These are phyloP conservation scores for Pleomassaria siparia DNA, from an alignment of 2,329 filamentous ascomycete species.

Conservation along the genomic window DNA sequence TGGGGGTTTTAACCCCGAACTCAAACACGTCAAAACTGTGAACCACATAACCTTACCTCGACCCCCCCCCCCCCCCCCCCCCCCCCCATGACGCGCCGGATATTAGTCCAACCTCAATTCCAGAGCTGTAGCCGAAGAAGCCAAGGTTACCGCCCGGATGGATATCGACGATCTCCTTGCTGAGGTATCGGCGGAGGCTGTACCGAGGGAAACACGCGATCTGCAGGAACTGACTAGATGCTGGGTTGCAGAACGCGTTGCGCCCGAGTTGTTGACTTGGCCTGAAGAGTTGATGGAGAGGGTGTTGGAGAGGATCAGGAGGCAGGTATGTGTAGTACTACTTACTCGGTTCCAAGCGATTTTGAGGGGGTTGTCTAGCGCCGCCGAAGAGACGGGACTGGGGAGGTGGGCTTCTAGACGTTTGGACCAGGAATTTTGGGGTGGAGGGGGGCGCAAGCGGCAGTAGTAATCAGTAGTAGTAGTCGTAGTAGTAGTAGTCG, in stretches of 20 bases:
- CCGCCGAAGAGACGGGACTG: no score
- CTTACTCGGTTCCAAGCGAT: not conserved
- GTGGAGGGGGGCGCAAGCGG: no score
- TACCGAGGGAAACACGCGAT: conserved; percentile 67
- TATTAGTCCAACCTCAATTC: no score
- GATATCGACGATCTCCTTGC: conserved; percentile 57
- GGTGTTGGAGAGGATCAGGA: conserved; percentile 62
- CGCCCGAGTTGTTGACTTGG: conserved; percentile 85
- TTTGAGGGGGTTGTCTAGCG: no score
- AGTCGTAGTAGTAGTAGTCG: no score
- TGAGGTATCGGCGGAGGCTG: conserved; percentile 47
- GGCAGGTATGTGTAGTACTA: conserved; percentile 33
- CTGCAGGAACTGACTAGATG: conserved; percentile 85
- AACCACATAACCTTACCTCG: not conserved
- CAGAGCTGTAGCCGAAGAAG: no score
- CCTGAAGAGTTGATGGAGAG: conserved; percentile 77
- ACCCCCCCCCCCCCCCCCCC: no score
- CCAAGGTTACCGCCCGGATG: conserved; percentile 26
- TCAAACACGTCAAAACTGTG: not conserved
- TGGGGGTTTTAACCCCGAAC: no score
- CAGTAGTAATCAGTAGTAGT: no score
- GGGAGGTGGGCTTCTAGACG: no score
- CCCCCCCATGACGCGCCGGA: conserved; percentile 6
- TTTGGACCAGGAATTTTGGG: no score
- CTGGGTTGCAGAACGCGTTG: conserved; percentile 90